Evolutionary conservation across 1,284 basidiomycete genomes (phyloP).

Genomic region (Filobasidium uniguttulatum): DNA sequence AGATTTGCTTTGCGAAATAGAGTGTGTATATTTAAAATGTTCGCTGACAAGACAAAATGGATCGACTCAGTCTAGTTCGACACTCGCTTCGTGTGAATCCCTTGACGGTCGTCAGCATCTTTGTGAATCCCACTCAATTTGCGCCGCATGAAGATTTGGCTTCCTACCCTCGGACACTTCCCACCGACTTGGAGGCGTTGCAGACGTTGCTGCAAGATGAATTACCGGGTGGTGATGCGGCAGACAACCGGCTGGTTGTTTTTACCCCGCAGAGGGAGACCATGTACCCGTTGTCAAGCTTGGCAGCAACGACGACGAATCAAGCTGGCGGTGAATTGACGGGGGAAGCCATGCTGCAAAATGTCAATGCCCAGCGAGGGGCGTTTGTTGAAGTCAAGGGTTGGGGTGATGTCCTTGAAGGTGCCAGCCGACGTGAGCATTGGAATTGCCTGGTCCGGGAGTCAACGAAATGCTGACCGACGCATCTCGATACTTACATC

Average conservation of each 20-base stretch:
- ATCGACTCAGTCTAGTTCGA: slow-evolving; percentile 32
- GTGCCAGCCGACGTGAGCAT: slow-evolving; percentile 33
- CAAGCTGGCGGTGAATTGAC: no score
- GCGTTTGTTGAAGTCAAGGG: slow-evolving; percentile 86
- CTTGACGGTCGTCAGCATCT: slow-evolving; percentile 82
- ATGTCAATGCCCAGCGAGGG: slow-evolving; percentile 61
- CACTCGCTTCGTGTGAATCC: slow-evolving; percentile 65
- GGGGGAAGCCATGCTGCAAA: slow-evolving; percentile 56
- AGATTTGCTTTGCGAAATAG: background rate
- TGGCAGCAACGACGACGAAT: background rate
- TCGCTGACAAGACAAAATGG: background rate
- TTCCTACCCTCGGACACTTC: slow-evolving; percentile 72
- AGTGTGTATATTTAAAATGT: background rate
- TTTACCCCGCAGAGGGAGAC: slow-evolving; percentile 63
- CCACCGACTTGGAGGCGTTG: slow-evolving; percentile 42
- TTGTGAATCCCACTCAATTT: slow-evolving; percentile 93
- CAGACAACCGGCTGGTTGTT: slow-evolving; percentile 45
- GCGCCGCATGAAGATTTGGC: slow-evolving; percentile 87
- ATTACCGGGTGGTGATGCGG: background rate
- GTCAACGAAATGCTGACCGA: background rate
- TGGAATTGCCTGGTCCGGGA: background rate
- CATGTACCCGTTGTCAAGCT: slow-evolving; percentile 60
- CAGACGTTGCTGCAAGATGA: slow-evolving; percentile 45
- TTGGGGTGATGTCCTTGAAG: slow-evolving; percentile 45
- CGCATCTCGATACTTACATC: slow-evolving; percentile 25